Conservation (phyloP, 495 filamentous ascomycete species). For the Lasiosphaeris hirsuta region DNA sequence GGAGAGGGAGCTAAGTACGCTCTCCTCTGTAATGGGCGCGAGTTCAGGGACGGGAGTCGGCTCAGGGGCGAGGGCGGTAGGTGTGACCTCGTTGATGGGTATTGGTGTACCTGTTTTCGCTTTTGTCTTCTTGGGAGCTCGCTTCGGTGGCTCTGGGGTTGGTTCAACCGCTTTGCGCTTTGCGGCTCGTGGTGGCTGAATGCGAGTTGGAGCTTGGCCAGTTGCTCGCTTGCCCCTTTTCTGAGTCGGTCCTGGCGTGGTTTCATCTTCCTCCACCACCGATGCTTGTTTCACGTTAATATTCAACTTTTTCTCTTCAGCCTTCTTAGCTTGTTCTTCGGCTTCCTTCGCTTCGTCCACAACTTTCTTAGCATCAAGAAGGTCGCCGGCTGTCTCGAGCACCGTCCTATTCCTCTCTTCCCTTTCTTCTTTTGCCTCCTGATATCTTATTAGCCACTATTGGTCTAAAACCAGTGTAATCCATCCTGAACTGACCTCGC, state of each 20-base stretch:
- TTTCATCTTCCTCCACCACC: neutral
- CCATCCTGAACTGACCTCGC: slow-evolving; percentile 1
- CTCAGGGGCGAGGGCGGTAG: neutral
- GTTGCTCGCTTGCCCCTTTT: slow-evolving; percentile 2
- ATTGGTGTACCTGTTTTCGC: neutral
- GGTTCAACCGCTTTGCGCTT: slow-evolving; percentile 19
- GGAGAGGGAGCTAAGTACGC: too few species aligned
- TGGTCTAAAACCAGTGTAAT: neutral
- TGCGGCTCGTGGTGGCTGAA: slow-evolving; percentile 25
- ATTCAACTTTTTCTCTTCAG: too few species aligned
- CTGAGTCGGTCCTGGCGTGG: neutral
- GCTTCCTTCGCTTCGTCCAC: too few species aligned
- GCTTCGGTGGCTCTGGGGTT: neutral
- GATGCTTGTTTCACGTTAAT: too few species aligned
- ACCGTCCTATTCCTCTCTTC: too few species aligned
- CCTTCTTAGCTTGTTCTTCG: too few species aligned
- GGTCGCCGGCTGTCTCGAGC: too few species aligned
- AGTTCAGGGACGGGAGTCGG: neutral
- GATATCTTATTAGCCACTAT: too few species aligned
- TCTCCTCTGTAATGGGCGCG: neutral
- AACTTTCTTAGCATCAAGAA: too few species aligned
- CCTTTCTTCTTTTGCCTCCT: neutral
- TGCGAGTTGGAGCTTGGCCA: slow-evolving; percentile 17
- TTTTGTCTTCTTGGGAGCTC: neutral
- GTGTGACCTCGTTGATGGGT: neutral